These are phyloP conservation scores for Purshia tridentata DNA, from an alignment of 306 rosid genomes.

Conservation along the genomic window DNA sequence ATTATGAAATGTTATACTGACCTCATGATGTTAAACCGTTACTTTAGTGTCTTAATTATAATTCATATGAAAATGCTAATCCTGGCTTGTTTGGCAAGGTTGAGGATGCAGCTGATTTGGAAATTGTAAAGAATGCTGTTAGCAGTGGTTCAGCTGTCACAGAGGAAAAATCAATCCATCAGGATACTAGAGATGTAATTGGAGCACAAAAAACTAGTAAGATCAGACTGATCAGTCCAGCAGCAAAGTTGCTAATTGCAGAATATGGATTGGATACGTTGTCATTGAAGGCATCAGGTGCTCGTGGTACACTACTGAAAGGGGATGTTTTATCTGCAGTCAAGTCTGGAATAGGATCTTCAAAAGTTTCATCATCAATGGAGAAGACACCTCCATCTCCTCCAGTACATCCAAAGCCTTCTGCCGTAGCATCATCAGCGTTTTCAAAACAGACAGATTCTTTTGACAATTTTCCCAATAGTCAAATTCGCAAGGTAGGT, in stretches of 20 bases:
- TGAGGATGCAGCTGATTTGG: slow-evolving; percentile 80
- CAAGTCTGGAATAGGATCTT: slow-evolving; percentile 64
- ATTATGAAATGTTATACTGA: neutral
- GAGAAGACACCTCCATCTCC: slow-evolving; percentile 48
- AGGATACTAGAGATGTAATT: slow-evolving; percentile 40
- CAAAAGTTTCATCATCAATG: slow-evolving; percentile 53
- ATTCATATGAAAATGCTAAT: slow-evolving; percentile 31
- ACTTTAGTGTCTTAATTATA: slow-evolving; percentile 28
- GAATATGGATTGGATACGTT: slow-evolving; percentile 84
- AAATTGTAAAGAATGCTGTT: slow-evolving; percentile 56
- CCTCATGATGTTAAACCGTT: slow-evolving; percentile 1
- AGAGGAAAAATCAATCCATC: slow-evolving; percentile 52
- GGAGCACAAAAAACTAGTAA: slow-evolving; percentile 41
- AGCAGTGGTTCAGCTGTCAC: slow-evolving; percentile 46
- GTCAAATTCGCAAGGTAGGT: slow-evolving; percentile 88
- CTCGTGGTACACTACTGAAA: slow-evolving; percentile 76
- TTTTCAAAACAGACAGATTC: slow-evolving; percentile 56
- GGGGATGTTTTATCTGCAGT: slow-evolving; percentile 90
- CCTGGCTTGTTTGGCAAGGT: slow-evolving; percentile 51
- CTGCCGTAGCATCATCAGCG: slow-evolving; percentile 37
- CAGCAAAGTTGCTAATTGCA: slow-evolving; percentile 77
- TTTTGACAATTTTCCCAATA: slow-evolving; percentile 85
- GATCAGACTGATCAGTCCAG: slow-evolving; percentile 70
- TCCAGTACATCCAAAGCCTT: slow-evolving; percentile 43
- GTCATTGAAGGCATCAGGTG: slow-evolving; percentile 75